These are phyloP conservation scores for Talaromyces sp. DNA, from an alignment of 2,329 filamentous ascomycete species.

Conservation along the genomic window DNA sequence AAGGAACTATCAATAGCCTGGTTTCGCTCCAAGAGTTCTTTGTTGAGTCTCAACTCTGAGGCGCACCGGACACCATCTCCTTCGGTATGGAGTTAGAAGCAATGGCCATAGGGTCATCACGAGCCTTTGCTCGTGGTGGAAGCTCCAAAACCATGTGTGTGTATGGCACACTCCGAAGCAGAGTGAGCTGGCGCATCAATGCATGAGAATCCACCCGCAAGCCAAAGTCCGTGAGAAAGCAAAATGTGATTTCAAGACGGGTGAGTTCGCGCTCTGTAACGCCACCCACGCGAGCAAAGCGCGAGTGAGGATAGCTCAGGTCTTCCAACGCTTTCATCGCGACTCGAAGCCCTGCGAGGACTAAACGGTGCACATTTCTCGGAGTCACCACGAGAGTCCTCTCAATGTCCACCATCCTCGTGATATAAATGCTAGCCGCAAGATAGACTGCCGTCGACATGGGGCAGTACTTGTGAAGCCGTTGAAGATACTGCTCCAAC, in stretches of 20 bases:
- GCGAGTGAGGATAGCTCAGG: conserved; percentile 75
- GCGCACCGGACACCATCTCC: neutral
- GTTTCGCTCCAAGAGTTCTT: neutral
- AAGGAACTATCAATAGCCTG: neutral
- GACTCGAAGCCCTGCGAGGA: conserved; percentile 77
- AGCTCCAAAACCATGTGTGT: neutral
- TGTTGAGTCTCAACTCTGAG: neutral
- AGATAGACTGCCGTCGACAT: conserved; percentile 93
- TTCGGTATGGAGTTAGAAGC: neutral
- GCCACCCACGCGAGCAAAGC: conserved; percentile 81
- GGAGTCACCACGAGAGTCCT: conserved; percentile 72
- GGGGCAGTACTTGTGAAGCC: conserved; percentile 85
- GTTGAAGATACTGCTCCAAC: conserved; percentile 76
- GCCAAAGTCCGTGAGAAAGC: conserved; percentile 80
- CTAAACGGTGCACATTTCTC: conserved; percentile 78
- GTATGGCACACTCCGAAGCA: conserved; percentile 19
- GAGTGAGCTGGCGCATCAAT: conserved; percentile 47
- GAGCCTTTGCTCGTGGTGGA: neutral
- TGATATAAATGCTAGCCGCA: conserved; percentile 80
- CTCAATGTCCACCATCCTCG: conserved; percentile 72
- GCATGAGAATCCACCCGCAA: conserved; percentile 58
- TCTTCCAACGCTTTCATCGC: conserved; percentile 96
- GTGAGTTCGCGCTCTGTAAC: conserved; percentile 77
- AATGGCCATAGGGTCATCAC: conserved; percentile 2
- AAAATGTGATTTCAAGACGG: conserved; percentile 82